Base-by-base conservation (phyloP, 441 rosid species). In the Brassica hybrid region DNA sequence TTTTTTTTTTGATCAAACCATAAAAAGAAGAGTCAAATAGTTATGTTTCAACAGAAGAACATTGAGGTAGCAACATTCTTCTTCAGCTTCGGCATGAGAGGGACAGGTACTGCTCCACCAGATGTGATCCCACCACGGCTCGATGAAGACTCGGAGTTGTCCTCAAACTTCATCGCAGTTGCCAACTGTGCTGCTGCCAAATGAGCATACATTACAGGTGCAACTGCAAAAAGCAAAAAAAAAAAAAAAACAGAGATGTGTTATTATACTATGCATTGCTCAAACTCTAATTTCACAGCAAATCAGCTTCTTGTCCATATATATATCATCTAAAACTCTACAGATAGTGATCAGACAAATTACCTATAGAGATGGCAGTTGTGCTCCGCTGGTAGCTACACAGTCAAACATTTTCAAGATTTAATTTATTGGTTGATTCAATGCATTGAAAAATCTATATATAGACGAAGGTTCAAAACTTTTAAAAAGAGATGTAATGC, bases 131-230 rank as follows among this genome's bases (percentile, higher is more conserved):
- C 84, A 1, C 81, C 81, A 11, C 84, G 87, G 75, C 89, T 85
- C 0, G 88, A 88, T 0, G 87, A 82, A 6, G 82, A 81, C 71
- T 86, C 92, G 0, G 89, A 87, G 84, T 3, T 52, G 3, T 87
- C 94, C 25, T 88, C 92, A 12, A 80, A 87, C 75, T 90, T 88
- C 59, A 90, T 74, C 48, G 86, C 84, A 1, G 84, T 83, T 3
- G 81, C 76, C 85, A 90, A 52, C 78, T 90, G 93, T 10, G 83
- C 74, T 3, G 97, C 94, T 1, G 94, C 97, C 73, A 86, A 61
- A 69, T 90, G 94, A 1, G 94, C 93, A 10, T 90, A 90, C 72
- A 89, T 85, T 0, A 91, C 54, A 0, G 97, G 93, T 14, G 97
- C 92, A 74, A 90, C 94, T 88, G 85, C 77, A 84, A 32, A 11